These are phyloP conservation scores for Fusarium kyushuense DNA, from an alignment of 2,329 filamentous ascomycete species.

Conservation along the genomic window DNA sequence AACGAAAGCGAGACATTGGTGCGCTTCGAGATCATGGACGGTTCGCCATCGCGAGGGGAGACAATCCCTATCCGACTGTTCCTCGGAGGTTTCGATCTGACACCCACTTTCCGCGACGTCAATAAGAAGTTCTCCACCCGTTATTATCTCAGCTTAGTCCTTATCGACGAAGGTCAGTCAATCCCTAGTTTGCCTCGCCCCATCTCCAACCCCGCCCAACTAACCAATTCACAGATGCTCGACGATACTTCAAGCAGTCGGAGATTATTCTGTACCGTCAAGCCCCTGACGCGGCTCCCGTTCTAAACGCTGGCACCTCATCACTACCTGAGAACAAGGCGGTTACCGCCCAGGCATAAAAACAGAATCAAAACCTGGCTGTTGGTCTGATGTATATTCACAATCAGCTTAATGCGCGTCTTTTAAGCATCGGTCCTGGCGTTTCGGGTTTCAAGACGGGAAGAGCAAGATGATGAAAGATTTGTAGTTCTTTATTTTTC, in stretches of 20 bases:
- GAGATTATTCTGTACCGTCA: constrained; percentile 98
- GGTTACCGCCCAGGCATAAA: constrained; percentile 51
- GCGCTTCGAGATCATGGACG: constrained; percentile 99
- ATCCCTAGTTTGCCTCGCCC: neutral
- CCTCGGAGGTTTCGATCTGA: constrained; percentile 96
- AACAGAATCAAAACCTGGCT: constrained; percentile 15
- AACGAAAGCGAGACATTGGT: constrained; percentile 99
- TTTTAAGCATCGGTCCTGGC: constrained; percentile 58
- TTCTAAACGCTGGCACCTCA: constrained; percentile 55
- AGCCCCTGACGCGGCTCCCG: constrained; percentile 65
- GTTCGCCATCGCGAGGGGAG: constrained; percentile 92
- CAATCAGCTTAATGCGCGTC: constrained; percentile 45
- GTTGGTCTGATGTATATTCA: constrained; percentile 39
- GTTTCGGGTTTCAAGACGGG: constrained; percentile 51
- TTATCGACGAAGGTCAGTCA: constrained; percentile 88
- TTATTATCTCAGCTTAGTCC: constrained; percentile 95
- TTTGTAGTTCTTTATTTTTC: constrained; percentile 39
- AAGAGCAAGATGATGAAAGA: constrained; percentile 43
- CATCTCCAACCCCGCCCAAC: constrained; percentile 12
- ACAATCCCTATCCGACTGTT: constrained; percentile 98
- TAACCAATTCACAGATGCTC: constrained; percentile 74
- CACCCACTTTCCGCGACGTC: constrained; percentile 97
- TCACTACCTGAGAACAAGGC: constrained; percentile 60
- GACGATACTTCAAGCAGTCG: constrained; percentile 98
- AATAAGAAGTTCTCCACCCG: constrained; percentile 99